Percentiles rank a stretch among this genome's conserved stretches.
These are phyloP conservation scores for Stentor roeselii DNA, from an alignment of 73 alveolate genomes.

Conservation along the genomic window DNA sequence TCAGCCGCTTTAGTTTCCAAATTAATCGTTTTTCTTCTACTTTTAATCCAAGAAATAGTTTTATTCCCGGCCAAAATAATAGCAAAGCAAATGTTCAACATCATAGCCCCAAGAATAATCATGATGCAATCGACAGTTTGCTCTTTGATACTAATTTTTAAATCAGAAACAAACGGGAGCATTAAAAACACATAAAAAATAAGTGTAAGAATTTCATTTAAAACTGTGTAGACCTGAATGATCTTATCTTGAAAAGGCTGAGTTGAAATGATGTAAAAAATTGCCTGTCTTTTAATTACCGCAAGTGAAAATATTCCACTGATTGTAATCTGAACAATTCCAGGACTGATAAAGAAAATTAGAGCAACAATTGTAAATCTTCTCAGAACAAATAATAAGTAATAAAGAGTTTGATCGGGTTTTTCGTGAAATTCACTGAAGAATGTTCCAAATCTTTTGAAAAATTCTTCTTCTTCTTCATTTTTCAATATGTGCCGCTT, in stretches of 20 bases:
- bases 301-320: neutral
- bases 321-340: neutral
- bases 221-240: neutral
- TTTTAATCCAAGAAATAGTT: too few relatives aligned
- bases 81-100: too few relatives aligned
- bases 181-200: neutral
- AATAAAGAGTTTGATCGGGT: neutral
- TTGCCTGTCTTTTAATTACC: neutral
- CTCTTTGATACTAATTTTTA: too few relatives aligned
- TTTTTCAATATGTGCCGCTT: neutral
- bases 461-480: neutral
- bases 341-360: neutral
- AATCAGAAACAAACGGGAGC: too few relatives aligned
- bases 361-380: neutral
- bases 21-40: too few relatives aligned
- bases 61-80: too few relatives aligned
- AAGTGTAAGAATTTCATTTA: neutral
- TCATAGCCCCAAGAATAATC: too few relatives aligned
- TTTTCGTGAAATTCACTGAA: neutral
- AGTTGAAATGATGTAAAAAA: neutral
- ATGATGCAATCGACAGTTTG: too few relatives aligned
- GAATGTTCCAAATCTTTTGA: neutral
- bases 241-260: neutral
- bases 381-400: too few relatives aligned
- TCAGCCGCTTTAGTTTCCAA: too few relatives aligned